Conservation (phyloP, 164 flowering plant genomes). For the Protea cynaroides region DNA sequence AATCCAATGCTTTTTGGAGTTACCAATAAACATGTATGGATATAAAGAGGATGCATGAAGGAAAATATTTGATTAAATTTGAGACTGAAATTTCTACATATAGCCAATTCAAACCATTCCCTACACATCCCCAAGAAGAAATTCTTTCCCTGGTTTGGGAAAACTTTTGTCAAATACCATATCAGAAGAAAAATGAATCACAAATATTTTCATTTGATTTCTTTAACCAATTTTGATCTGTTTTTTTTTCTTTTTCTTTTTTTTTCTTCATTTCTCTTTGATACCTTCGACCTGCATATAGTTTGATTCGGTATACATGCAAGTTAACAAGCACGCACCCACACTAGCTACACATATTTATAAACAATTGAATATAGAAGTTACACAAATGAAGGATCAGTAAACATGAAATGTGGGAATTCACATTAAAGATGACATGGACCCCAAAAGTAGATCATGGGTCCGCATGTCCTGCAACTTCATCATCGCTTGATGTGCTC, state of each 20-base stretch:
- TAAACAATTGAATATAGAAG: constrained; percentile 7
- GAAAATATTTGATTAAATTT: too few relatives aligned
- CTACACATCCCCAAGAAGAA: too few relatives aligned
- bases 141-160: too few relatives aligned
- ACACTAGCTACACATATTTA: constrained; percentile 9
- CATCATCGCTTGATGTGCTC: constrained; percentile 27
- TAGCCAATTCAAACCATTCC: too few relatives aligned
- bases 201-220: background rate
- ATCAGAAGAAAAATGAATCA: too few relatives aligned
- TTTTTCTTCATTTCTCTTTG: background rate
- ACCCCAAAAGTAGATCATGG: constrained; percentile 22
- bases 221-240: too few relatives aligned
- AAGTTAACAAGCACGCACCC: background rate
- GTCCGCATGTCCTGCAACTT: constrained; percentile 32
- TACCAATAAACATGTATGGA: too few relatives aligned
- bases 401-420: constrained; percentile 1
- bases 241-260: too few relatives aligned
- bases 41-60: too few relatives aligned
- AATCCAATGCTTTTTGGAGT: too few relatives aligned
- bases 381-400: constrained; percentile 9
- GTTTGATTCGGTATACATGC: constrained; percentile 1
- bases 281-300: background rate
- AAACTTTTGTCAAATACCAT: too few relatives aligned
- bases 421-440: background rate
- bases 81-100: too few relatives aligned